These are phyloP conservation scores for Triticum timopheevii DNA, from an alignment of 176 grass and related monocot genomes.

Conservation along the genomic window DNA sequence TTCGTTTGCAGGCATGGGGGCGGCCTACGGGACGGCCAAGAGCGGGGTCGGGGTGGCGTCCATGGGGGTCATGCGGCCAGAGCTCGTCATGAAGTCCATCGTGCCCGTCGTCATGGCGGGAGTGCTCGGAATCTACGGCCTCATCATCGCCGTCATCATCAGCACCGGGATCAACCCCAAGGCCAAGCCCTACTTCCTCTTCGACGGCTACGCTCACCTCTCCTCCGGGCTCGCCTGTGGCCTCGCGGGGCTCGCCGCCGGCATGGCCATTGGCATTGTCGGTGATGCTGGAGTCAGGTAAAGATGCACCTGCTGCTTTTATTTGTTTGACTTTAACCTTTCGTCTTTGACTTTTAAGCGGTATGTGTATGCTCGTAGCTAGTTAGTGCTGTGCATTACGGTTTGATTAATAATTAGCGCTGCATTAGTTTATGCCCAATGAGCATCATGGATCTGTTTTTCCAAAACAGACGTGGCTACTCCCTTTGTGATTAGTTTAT, in stretches of 20 bases:
- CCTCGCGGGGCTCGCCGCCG: conserved; percentile 82
- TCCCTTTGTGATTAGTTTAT: neutral
- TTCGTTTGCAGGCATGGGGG: conserved; percentile 73
- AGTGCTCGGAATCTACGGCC: conserved; percentile 94
- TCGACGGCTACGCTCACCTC: conserved; percentile 92
- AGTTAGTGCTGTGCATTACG: neutral
- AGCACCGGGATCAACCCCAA: conserved; percentile 96
- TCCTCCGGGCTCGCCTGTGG: conserved; percentile 86
- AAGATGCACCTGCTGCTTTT: neutral
- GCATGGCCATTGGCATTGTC: conserved; percentile 98
- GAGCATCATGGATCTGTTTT: neutral
- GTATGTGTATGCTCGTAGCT: neutral
- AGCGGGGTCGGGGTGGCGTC: conserved; percentile 98
- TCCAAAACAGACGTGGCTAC: neutral
- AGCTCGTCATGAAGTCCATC: conserved; percentile 99
- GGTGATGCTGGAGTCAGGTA: conserved; percentile 98
- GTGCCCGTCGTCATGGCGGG: conserved; percentile 99
- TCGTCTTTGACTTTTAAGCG: neutral
- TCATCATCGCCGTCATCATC: conserved; percentile 98
- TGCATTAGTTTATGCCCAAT: neutral
- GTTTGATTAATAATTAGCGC: neutral
- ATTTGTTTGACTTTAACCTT: neutral
- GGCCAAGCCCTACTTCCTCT: conserved; percentile 95
- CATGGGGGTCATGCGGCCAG: conserved; percentile 99
- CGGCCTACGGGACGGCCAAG: conserved; percentile 97